Percentiles rank a stretch among this genome's conserved stretches.
These are phyloP conservation scores for Rubia tinctorum DNA, from an alignment of 305 asterid species.

Conservation along the genomic window DNA sequence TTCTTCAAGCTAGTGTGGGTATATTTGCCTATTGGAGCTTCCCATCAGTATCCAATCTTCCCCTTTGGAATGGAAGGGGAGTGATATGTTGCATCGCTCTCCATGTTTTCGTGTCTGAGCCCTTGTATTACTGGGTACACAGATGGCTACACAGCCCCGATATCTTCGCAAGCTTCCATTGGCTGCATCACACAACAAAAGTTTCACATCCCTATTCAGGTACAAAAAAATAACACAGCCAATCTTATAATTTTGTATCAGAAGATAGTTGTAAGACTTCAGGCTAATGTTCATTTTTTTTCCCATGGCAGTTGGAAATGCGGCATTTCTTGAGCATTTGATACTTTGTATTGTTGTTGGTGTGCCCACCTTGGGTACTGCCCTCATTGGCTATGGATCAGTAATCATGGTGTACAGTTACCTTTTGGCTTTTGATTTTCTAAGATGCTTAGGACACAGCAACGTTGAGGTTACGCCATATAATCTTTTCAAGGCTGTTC, in stretches of 20 bases:
- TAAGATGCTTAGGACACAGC: constrained; percentile 79
- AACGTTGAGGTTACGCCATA: constrained; percentile 68
- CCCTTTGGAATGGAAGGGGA: constrained; percentile 67
- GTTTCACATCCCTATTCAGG: constrained; percentile 45
- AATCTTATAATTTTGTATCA: background rate
- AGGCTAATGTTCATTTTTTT: constrained; percentile 2
- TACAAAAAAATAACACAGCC: background rate
- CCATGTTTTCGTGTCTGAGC: constrained; percentile 76
- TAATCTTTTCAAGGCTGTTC: constrained; percentile 41
- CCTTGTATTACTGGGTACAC: constrained; percentile 76
- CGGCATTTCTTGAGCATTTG: constrained; percentile 76
- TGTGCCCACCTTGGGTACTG: constrained; percentile 69
- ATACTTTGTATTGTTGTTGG: constrained; percentile 52
- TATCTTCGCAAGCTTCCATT: constrained; percentile 37
- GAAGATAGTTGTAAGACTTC: background rate
- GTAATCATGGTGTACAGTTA: constrained; percentile 54
- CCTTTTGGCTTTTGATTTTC: constrained; percentile 69
- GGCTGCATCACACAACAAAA: constrained; percentile 45
- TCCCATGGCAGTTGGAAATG: constrained; percentile 61
- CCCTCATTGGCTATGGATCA: constrained; percentile 70
- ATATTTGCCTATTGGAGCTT: constrained; percentile 49
- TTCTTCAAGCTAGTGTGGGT: constrained; percentile 59
- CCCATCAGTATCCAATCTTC: constrained; percentile 49
- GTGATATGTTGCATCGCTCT: constrained; percentile 48
- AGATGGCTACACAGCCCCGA: constrained; percentile 55